A percentile compares a stretch with the other conserved stretches of the same genome.
Evolutionary conservation across 345 rosid species (phyloP).

Genomic region (Populus simonii): DNA sequence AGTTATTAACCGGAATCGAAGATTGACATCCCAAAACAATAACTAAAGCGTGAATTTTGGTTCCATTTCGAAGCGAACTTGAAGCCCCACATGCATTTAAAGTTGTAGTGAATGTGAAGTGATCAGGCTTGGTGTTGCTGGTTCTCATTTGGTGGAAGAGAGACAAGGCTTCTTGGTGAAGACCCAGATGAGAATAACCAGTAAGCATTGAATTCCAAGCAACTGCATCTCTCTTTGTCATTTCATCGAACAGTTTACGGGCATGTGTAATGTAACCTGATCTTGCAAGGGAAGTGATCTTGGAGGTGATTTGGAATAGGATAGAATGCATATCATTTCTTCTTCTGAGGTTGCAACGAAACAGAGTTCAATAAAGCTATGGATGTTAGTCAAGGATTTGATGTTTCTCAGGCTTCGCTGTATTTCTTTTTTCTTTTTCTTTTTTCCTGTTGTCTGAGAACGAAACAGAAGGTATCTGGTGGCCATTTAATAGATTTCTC

Average conservation of each 20-base stretch:
- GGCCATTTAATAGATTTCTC: no score
- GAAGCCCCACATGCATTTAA: conserved; percentile 50
- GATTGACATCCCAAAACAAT: conserved; percentile 39
- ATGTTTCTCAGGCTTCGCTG: no score
- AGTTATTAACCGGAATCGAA: conserved; percentile 53
- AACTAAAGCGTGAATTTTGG: conserved; percentile 46
- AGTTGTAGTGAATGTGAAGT: conserved; percentile 63
- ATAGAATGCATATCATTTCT: conserved; percentile 12
- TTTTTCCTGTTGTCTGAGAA: no score
- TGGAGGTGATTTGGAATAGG: conserved; percentile 46
- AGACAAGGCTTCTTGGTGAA: conserved; percentile 47
- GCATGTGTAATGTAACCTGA: conserved; percentile 47
- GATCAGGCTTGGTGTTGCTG: conserved; percentile 40
- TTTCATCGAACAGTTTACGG: conserved; percentile 68
- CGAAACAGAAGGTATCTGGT: no score
- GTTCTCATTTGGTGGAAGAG: conserved; percentile 47
- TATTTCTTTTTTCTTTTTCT: no score
- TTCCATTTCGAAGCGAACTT: conserved; percentile 40
- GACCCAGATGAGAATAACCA: conserved; percentile 56
- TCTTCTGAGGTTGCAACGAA: not conserved
- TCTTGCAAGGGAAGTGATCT: conserved; percentile 34
- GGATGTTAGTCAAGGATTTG: not conserved
- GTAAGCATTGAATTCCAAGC: conserved; percentile 82
- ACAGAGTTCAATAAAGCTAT: not conserved
- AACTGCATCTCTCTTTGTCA: conserved; percentile 50